phyloP scores from a whole-genome alignment of 257 asterid genomes.

The Rauvolfia tetraphylla region DNA sequence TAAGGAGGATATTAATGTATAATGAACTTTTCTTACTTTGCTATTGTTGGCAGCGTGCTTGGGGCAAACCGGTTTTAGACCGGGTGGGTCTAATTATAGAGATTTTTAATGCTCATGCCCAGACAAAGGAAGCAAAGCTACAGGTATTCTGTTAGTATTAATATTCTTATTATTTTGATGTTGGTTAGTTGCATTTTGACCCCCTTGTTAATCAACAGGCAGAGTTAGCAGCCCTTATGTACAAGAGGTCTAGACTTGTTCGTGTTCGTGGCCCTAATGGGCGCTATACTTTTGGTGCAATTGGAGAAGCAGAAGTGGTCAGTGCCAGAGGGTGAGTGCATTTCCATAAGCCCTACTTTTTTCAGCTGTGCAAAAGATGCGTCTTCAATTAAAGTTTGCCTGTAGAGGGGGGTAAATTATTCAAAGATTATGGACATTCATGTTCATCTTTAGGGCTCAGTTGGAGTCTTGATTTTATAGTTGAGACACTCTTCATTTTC shows the following conservation, averaged over 20 bases:
- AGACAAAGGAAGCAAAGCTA: conserved; percentile 92
- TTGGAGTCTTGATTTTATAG: not conserved
- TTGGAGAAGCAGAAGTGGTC: conserved; percentile 90
- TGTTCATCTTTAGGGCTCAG: not conserved
- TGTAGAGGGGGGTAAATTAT: not conserved
- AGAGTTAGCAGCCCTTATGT: conserved; percentile 95
- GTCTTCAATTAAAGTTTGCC: not conserved
- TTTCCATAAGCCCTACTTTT: conserved; percentile 12
- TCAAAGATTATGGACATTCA: not conserved
- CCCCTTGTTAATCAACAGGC: conserved; percentile 46
- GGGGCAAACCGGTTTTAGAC: conserved; percentile 93
- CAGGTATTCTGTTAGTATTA: conserved; percentile 47
- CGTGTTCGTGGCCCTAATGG: conserved; percentile 86
- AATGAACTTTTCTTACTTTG: not conserved
- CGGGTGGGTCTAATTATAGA: conserved; percentile 90
- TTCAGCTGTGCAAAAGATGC: not conserved
- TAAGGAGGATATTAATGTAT: not conserved
- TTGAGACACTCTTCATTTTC: not conserved
- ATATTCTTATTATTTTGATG: not conserved
- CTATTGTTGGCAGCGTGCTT: conserved; percentile 44
- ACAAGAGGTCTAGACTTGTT: conserved; percentile 90
- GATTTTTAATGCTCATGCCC: conserved; percentile 98
- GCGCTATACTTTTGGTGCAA: conserved; percentile 71
- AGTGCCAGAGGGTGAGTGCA: conserved; percentile 91
- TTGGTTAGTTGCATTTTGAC: not conserved